Evolutionary conservation across 768 basidiomycete genomes (phyloP), one percentile per base, ranked within the genome.

Genomic region (Leucogyrophana mollusca): DNA sequence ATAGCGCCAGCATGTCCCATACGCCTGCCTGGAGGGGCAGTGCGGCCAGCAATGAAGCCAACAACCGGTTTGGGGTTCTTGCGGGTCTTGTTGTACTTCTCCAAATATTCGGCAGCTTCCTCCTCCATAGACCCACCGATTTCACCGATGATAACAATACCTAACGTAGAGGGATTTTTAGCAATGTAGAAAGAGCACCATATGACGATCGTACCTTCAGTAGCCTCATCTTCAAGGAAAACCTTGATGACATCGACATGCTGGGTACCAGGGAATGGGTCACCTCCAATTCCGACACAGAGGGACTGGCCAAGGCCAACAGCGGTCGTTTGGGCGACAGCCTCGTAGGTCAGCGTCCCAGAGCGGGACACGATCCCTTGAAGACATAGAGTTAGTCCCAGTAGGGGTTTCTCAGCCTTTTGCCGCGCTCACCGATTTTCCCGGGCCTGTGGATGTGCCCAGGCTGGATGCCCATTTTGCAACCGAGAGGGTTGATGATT

Each of bases 81-180:
- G 43, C 89, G 80, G 21, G 87, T 92, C 72, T 91, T 90, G 77
- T 99, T 99, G 75, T 90, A 87, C 67, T 80, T 77, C 64, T 90
- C 88, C 45, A 99, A 74, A 70, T 95, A 98, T 56, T 94, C 96
- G 4, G 96, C 96, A 6, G 96, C 96, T 54, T 98, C 95, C 68
- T 99, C 96, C 71, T 99, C 96, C 95, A 97, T 96, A 7, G 91
- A 87, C 17, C 96, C 96, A 53, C 96, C 96, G 56, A 99, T 99
- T 73, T 99, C 96, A 50, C 96, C 96, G 57, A 99, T 99, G 52
- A 98, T 75, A 52, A 99, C 95, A 54, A 99, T 94, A 57, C 94
- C 90, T 92, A 34, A 10, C 37, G 25, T 17, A 49, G 25, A 30
- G 49, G 54, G 30, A 59, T 47, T 33, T 43, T 21, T 35, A 27